Evolutionary conservation across 352 stramenopile genomes (phyloP).

Genomic region (Globisporangium heterothallicum): DNA sequence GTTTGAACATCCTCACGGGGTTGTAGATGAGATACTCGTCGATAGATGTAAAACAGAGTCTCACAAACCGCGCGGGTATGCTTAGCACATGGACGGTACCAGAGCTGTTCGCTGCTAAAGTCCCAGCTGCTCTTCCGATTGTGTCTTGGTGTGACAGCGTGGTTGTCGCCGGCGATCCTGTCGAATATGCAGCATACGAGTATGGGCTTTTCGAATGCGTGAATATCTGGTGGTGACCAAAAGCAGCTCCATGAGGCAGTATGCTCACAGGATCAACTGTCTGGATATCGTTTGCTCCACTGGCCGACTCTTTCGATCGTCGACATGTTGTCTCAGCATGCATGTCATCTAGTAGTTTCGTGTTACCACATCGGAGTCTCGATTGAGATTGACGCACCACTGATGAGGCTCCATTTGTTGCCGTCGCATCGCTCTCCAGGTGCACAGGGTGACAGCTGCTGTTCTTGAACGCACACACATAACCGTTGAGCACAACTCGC

Average conservation of each 20-base stretch:
- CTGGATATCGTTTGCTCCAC: background rate
- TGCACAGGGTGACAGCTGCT: background rate
- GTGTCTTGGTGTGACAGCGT: background rate
- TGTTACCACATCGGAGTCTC: slow-evolving; percentile 19
- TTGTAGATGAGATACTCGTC: slow-evolving; percentile 40
- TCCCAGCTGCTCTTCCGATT: background rate
- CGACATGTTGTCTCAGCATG: background rate
- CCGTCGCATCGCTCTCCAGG: too few relatives aligned
- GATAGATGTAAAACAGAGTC: slow-evolving; percentile 21
- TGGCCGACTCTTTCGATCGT: background rate
- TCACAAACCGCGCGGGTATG: slow-evolving; percentile 23
- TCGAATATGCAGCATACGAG: slow-evolving; percentile 30
- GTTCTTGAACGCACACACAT: slow-evolving; percentile 40
- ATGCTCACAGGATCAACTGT: slow-evolving; percentile 31
- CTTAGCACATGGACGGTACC: slow-evolving; percentile 19
- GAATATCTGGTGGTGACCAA: slow-evolving; percentile 39
- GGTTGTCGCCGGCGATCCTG: background rate
- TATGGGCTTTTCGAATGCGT: slow-evolving; percentile 29
- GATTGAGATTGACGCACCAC: slow-evolving; percentile 27
- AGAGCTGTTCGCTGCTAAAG: background rate
- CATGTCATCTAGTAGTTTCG: background rate
- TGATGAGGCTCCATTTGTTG: too few relatives aligned
- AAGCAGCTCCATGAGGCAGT: slow-evolving; percentile 26
- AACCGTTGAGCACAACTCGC: slow-evolving; percentile 35
- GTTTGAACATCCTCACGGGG: slow-evolving; percentile 27